These are phyloP conservation scores for Gymnopilus dilepis DNA, from an alignment of 768 basidiomycete genomes.

Conservation along the genomic window DNA sequence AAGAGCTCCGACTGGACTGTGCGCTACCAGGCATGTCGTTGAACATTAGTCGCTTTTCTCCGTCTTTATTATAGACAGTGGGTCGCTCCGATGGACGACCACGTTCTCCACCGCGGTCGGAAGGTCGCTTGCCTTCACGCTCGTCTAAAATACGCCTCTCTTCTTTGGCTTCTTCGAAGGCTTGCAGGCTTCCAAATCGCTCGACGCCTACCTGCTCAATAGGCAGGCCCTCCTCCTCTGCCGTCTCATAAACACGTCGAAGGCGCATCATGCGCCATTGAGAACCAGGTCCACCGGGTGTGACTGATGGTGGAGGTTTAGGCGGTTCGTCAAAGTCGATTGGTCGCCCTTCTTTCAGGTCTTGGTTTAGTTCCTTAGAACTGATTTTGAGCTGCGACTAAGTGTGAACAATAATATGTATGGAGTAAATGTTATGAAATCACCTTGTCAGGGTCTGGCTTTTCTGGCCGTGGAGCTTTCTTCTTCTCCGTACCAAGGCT, in stretches of 20 bases:
- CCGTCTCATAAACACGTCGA: slow-evolving; percentile 85
- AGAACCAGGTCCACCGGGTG: slow-evolving; percentile 90
- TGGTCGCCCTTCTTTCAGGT: slow-evolving; percentile 51
- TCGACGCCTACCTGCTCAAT: slow-evolving; percentile 86
- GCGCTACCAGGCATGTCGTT: slow-evolving; percentile 66
- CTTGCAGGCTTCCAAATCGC: slow-evolving; percentile 83
- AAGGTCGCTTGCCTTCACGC: slow-evolving; percentile 61
- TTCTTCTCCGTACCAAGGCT: slow-evolving; percentile 82
- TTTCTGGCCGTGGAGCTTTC: slow-evolving; percentile 62
- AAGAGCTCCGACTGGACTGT: slow-evolving; percentile 78
- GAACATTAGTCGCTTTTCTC: slow-evolving; percentile 68
- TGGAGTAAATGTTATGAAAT: slow-evolving; percentile 11
- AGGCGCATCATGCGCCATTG: slow-evolving; percentile 99
- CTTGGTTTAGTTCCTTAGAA: slow-evolving; percentile 64
- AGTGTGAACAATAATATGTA: neutral
- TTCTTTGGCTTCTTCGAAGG: slow-evolving; percentile 88
- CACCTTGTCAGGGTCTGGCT: slow-evolving; percentile 77
- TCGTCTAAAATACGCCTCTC: slow-evolving; percentile 88
- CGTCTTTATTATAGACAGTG: slow-evolving; percentile 40
- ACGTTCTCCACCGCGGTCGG: slow-evolving; percentile 34
- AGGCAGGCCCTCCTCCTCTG: slow-evolving; percentile 77
- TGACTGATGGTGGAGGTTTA: slow-evolving; percentile 51
- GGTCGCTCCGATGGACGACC: slow-evolving; percentile 38
- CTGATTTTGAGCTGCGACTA: slow-evolving; percentile 59
- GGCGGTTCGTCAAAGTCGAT: slow-evolving; percentile 45